phyloP scores from a whole-genome alignment of 352 stramenopile species.

The Paralagenidium karlingii region DNA sequence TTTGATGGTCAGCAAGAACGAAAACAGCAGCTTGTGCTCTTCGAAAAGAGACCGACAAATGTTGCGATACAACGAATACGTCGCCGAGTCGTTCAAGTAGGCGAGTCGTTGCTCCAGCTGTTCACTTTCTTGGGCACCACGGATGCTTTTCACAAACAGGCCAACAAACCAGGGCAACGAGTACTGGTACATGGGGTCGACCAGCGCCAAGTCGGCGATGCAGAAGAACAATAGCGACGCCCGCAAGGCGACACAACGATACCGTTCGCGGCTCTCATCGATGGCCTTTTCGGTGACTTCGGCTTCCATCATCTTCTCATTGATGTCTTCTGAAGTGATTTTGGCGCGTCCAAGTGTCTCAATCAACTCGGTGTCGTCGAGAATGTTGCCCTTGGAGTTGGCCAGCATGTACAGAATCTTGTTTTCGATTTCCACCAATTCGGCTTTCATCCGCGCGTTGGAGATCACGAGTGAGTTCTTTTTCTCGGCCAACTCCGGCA shows the following conservation, averaged over 20 bases:
- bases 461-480: conserved; percentile 89
- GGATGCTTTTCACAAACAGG: conserved; percentile 86
- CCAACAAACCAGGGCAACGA: conserved; percentile 89
- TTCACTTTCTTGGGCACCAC: conserved; percentile 64
- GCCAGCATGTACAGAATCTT: conserved; percentile 89
- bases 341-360: conserved; percentile 87
- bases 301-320: conserved; percentile 86
- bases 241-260: conserved; percentile 81
- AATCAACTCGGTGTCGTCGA: conserved; percentile 89
- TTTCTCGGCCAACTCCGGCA: conserved; percentile 89
- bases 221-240: conserved; percentile 89
- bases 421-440: conserved; percentile 90
- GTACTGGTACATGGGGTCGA: conserved; percentile 93
- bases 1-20: conserved; percentile 86
- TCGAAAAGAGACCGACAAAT: conserved; percentile 91
- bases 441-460: conserved; percentile 86
- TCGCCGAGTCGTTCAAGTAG: conserved; percentile 87
- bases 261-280: conserved; percentile 81
- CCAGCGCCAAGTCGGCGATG: conserved; percentile 81
- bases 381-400: conserved; percentile 89
- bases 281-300: conserved; percentile 88
- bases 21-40: conserved; percentile 91
- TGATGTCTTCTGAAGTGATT: conserved; percentile 87
- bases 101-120: conserved; percentile 71
- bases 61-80: conserved; percentile 90